These are phyloP conservation scores for Amylostereum chailletii DNA, from an alignment of 1,284 basidiomycete species.

Conservation along the genomic window DNA sequence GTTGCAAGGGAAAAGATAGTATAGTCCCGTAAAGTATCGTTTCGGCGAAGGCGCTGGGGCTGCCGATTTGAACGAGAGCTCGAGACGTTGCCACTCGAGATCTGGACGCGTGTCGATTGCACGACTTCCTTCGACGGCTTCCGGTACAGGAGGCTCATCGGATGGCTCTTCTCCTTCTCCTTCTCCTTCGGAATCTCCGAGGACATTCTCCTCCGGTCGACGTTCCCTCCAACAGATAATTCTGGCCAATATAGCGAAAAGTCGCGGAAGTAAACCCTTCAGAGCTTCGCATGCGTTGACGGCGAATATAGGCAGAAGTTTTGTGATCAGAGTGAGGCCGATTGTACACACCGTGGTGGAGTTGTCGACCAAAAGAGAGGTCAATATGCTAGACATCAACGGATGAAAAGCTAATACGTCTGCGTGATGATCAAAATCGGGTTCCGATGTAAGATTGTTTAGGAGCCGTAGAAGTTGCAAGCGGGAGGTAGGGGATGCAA, in stretches of 20 bases:
- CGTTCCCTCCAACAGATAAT: slow-evolving; percentile 64
- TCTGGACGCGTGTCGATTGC: slow-evolving; percentile 39
- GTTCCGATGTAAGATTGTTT: slow-evolving; percentile 48
- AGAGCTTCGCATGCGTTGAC: slow-evolving; percentile 48
- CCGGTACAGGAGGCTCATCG: slow-evolving; percentile 16
- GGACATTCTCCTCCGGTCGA: slow-evolving; percentile 10
- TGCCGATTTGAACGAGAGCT: slow-evolving; percentile 42
- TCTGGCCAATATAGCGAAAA: slow-evolving; percentile 59
- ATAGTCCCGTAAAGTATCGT: slow-evolving; percentile 69
- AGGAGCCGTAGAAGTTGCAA: slow-evolving; percentile 63
- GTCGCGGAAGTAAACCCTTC: slow-evolving; percentile 46
- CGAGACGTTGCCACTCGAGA: slow-evolving; percentile 56
- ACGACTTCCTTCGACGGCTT: slow-evolving; percentile 19
- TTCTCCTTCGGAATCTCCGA: slow-evolving; percentile 16
- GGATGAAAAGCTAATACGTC: slow-evolving; percentile 50
- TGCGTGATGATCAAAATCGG: slow-evolving; percentile 38
- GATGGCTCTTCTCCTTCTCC: slow-evolving; percentile 18
- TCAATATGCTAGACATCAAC: slow-evolving; percentile 49
- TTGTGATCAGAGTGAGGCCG: slow-evolving; percentile 53
- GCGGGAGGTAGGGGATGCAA: slow-evolving; percentile 46
- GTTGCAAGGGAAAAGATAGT: slow-evolving; percentile 86
- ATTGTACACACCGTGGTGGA: slow-evolving; percentile 62
- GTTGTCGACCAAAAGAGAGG: slow-evolving; percentile 61
- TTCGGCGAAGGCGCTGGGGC: slow-evolving; percentile 47
- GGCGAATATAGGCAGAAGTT: slow-evolving; percentile 66